These are phyloP conservation scores for Centaurea solstitialis DNA, from an alignment of 129 eudicot genomes.

Conservation along the genomic window DNA sequence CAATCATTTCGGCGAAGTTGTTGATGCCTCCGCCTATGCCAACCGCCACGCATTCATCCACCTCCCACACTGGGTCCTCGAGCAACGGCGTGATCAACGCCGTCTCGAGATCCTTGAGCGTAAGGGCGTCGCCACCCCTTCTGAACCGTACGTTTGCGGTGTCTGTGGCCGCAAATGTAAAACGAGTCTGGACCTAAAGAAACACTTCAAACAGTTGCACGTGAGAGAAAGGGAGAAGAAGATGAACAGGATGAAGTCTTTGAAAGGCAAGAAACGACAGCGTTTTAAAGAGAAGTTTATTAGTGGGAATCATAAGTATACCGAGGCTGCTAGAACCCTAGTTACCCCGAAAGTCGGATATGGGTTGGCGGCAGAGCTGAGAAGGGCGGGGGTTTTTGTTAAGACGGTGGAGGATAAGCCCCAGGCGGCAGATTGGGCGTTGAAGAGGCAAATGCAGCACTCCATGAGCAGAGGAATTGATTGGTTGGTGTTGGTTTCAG, in stretches of 20 bases:
- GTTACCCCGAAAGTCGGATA: constrained; percentile 76
- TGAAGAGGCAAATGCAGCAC: constrained; percentile 88
- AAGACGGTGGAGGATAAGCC: constrained; percentile 98
- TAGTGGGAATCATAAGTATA: constrained; percentile 55
- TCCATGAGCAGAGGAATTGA: constrained; percentile 81
- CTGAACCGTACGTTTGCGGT: constrained; percentile 55
- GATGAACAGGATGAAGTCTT: constrained; percentile 65
- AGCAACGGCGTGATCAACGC: constrained; percentile 66
- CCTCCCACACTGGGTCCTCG: constrained; percentile 80
- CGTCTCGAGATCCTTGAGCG: constrained; percentile 57
- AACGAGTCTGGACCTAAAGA: constrained; percentile 69
- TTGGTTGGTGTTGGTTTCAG: constrained; percentile 89
- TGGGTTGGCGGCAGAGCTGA: constrained; percentile 75
- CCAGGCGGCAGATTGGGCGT: constrained; percentile 97
- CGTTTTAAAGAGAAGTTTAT: constrained; percentile 80
- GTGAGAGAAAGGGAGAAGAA: constrained; percentile 87
- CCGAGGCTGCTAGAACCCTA: constrained; percentile 70
- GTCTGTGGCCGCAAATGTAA: constrained; percentile 88
- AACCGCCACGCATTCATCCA: constrained; percentile 96
- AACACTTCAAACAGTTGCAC: constrained; percentile 78
- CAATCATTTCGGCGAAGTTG: constrained; percentile 64
- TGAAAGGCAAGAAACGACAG: constrained; percentile 90
- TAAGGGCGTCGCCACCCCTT: constrained; percentile 43
- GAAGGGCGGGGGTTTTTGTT: constrained; percentile 85
- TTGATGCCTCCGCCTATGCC: constrained; percentile 83